Percentiles rank a stretch among this genome's conserved stretches.
Evolutionary conservation across 306 rosid species (phyloP).

Genomic region (Vigna trinervia): DNA sequence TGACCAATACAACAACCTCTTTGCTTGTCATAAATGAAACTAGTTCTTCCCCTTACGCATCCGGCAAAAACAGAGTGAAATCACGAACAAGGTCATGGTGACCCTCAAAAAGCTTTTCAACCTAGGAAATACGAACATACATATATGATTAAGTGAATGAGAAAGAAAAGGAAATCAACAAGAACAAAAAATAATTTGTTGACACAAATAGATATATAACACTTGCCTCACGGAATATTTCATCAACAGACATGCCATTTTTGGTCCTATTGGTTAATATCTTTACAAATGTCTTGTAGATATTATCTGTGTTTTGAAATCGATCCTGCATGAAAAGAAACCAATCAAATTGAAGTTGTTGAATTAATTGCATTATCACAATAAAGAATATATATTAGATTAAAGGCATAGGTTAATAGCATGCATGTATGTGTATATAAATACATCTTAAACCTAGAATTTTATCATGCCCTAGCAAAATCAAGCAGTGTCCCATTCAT

Average conservation of each 20-base stretch:
- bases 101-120: conserved; percentile 33
- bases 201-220: not conserved
- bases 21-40: not conserved
- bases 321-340: not conserved
- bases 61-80: conserved; percentile 58
- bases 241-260: accelerated
- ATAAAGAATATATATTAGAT: not conserved
- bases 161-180: not conserved
- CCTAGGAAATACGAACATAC: conserved; percentile 44
- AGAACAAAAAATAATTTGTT: no score
- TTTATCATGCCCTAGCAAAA: not conserved
- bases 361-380: not conserved
- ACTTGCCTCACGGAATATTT: not conserved
- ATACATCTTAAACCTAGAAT: not conserved
- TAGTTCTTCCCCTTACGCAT: not conserved
- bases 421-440: no score
- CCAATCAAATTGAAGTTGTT: not conserved
- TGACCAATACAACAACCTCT: not conserved
- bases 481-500: not conserved
- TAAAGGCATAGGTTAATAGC: no score
- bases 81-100: conserved; percentile 71
- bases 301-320: not conserved
- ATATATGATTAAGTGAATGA: not conserved
- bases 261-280: not conserved
- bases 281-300: not conserved